Conservation (phyloP, 148 eudicot species). For the Heliosperma pusillum region DNA sequence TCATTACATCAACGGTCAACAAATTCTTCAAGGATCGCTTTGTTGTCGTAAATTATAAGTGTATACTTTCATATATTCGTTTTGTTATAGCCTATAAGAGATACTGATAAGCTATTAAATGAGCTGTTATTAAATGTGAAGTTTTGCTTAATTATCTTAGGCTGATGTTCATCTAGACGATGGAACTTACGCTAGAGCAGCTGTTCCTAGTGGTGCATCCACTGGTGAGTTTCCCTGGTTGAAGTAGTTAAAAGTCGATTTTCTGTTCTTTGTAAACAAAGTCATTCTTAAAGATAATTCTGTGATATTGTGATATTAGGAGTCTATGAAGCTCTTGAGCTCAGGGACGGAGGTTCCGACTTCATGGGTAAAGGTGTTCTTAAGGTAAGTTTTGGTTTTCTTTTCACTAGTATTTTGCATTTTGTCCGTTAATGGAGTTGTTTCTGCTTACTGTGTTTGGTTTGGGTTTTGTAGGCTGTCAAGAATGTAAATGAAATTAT, state of each 20-base stretch:
- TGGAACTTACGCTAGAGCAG: constrained; percentile 72
- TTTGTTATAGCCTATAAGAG: too few relatives aligned
- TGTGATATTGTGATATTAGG: constrained; percentile 41
- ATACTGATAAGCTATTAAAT: background rate
- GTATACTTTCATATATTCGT: too few relatives aligned
- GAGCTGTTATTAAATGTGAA: too few relatives aligned
- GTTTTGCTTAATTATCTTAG: constrained; percentile 24
- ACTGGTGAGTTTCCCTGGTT: constrained; percentile 52
- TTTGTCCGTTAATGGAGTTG: background rate
- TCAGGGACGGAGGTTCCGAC: constrained; percentile 94
- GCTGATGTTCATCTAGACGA: constrained; percentile 63
- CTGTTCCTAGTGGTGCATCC: constrained; percentile 99
- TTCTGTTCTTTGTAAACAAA: background rate
- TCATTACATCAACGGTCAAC: too few relatives aligned
- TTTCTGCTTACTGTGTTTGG: constrained; percentile 21
- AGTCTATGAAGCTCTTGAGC: constrained; percentile 87
- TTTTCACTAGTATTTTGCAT: background rate
- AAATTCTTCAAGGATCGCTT: too few relatives aligned
- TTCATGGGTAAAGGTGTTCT: constrained; percentile 93
- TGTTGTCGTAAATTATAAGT: too few relatives aligned
- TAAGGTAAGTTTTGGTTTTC: constrained; percentile 47
- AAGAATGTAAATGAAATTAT: constrained; percentile 77
- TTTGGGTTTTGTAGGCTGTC: constrained; percentile 61
- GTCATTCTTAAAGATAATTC: background rate
- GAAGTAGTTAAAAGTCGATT: background rate